These are phyloP conservation scores for Umbelopsis sp. DNA, from an alignment of 192 early-diverging fungal genomes.

Conservation along the genomic window DNA sequence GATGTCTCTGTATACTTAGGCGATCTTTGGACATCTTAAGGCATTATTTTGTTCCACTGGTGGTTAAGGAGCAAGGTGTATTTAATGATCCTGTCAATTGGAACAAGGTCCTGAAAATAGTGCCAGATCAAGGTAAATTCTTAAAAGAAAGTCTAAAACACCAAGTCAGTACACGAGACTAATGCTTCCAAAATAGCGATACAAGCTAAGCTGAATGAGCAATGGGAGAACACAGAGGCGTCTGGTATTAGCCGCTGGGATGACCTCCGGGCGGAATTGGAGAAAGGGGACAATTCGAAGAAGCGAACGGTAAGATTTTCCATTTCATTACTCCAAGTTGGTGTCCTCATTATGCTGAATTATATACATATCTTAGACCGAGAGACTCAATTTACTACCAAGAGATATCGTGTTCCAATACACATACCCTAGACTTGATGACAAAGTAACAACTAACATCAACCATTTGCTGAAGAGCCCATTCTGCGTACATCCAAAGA, in stretches of 20 bases:
- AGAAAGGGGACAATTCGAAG: conserved; percentile 16
- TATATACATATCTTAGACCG: not conserved
- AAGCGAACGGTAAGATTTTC: not conserved
- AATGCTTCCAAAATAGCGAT: conserved; percentile 23
- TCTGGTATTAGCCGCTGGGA: conserved; percentile 49
- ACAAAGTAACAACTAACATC: conserved; percentile 86
- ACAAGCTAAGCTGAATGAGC: conserved; percentile 34
- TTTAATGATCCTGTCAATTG: conserved; percentile 64
- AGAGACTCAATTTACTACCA: conserved; percentile 28
- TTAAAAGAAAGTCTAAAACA: no score
- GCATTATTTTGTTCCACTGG: conserved; percentile 72
- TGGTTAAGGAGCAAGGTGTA: conserved; percentile 77
- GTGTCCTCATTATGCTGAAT: not conserved
- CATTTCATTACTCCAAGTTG: not conserved
- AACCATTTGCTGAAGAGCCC: conserved; percentile 97
- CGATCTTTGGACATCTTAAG: conserved; percentile 66
- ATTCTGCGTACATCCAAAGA: conserved; percentile 96
- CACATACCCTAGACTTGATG: conserved; percentile 91
- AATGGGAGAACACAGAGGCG: conserved; percentile 43
- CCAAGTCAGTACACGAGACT: not conserved
- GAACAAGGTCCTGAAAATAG: conserved; percentile 73
- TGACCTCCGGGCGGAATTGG: conserved; percentile 38
- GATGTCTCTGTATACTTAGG: conserved; percentile 29
- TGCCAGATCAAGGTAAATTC: conserved; percentile 76
- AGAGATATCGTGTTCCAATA: conserved; percentile 89